A percentile compares a stretch with the other conserved stretches of the same genome.
These are phyloP conservation scores for Russula olivacea DNA, from an alignment of 768 basidiomycete species.

Conservation along the genomic window DNA sequence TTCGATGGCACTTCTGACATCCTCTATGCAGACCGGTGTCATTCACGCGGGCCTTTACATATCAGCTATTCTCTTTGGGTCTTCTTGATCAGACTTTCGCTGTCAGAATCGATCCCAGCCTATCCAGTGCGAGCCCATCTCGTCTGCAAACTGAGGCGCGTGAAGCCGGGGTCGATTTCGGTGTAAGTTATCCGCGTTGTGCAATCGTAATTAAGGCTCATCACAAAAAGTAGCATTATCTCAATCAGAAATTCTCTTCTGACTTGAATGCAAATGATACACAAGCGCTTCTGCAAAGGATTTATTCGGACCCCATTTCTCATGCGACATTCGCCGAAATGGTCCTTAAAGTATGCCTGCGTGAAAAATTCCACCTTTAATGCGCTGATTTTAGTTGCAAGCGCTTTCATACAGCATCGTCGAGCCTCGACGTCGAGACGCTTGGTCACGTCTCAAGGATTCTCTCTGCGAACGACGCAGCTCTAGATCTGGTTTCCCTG, in stretches of 20 bases:
- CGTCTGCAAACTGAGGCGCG: slow-evolving; percentile 54
- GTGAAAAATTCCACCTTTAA: not conserved
- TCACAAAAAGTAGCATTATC: slow-evolving; percentile 39
- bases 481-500: slow-evolving; percentile 63
- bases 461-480: slow-evolving; percentile 51
- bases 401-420: slow-evolving; percentile 53
- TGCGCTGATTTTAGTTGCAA: slow-evolving; percentile 29
- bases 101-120: slow-evolving; percentile 45
- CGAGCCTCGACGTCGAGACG: slow-evolving; percentile 56
- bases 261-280: slow-evolving; percentile 16
- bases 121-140: slow-evolving; percentile 42
- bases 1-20: not conserved
- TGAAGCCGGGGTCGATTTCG: slow-evolving; percentile 53
- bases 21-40: not conserved
- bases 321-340: slow-evolving; percentile 56
- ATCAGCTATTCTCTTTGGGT: slow-evolving; percentile 47
- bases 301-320: slow-evolving; percentile 22
- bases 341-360: slow-evolving; percentile 47
- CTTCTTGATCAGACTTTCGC: slow-evolving; percentile 53
- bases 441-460: slow-evolving; percentile 66
- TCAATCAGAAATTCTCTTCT: slow-evolving; percentile 47
- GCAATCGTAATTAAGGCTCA: slow-evolving; percentile 18
- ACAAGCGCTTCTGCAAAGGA: slow-evolving; percentile 14
- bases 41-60: slow-evolving; percentile 45
- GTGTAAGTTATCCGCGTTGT: slow-evolving; percentile 37